phyloP scores from a whole-genome alignment of 106 monocot species.

The Agapanthus africanus region DNA sequence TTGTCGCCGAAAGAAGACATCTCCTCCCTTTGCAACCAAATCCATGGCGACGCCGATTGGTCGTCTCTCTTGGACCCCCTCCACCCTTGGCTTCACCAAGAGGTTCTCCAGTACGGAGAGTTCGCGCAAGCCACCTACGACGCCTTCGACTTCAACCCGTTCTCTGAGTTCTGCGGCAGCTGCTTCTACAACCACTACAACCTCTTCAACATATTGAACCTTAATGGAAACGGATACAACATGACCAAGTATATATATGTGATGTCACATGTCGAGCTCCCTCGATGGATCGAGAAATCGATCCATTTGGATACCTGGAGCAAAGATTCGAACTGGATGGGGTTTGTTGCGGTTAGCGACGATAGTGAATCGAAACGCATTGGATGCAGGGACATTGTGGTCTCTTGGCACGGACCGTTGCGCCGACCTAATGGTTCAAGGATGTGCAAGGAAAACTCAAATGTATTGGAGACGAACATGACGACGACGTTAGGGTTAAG shows the following conservation, averaged over 20 bases:
- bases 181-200: slow-evolving; percentile 31
- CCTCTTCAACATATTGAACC: slow-evolving; percentile 33
- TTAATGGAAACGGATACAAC: slow-evolving; percentile 29
- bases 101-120: slow-evolving; percentile 74
- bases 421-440: slow-evolving; percentile 43
- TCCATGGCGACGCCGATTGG: slow-evolving; percentile 45
- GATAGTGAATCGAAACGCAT: slow-evolving; percentile 38
- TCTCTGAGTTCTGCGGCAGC: slow-evolving; percentile 44
- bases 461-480: slow-evolving; percentile 5
- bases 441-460: slow-evolving; percentile 40
- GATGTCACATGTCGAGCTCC: slow-evolving; percentile 47
- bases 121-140: slow-evolving; percentile 74
- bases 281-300: slow-evolving; percentile 33
- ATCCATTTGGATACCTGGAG: slow-evolving; percentile 39
- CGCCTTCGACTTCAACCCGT: slow-evolving; percentile 54
- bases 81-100: slow-evolving; percentile 58
- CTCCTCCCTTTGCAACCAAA: slow-evolving; percentile 20
- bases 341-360: slow-evolving; percentile 56
- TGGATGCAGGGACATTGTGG: slow-evolving; percentile 51
- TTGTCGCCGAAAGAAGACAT: slow-evolving; percentile 49
- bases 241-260: slow-evolving; percentile 63
- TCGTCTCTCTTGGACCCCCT: slow-evolving; percentile 47
- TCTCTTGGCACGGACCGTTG: slow-evolving; percentile 70
- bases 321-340: slow-evolving; percentile 75
- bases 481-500: slow-evolving; percentile 28